Base-by-base conservation (phyloP, 2,329 filamentous ascomycete genomes). In the Cordyceps militaris region DNA sequence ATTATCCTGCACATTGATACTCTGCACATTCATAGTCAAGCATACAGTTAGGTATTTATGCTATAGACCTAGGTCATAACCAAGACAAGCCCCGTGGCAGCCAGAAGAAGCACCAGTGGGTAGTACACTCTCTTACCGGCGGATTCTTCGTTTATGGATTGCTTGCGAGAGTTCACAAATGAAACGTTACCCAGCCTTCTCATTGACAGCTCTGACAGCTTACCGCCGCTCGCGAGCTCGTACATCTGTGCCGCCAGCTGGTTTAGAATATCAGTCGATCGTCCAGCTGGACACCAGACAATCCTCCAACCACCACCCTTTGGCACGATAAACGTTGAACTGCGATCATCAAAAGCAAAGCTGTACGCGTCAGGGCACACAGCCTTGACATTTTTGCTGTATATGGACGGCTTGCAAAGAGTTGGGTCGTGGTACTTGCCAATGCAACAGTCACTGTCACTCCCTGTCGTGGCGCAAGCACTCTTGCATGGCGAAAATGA, bases 331-430 rank as follows among this genome's bases (percentile, higher is more conserved):
- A 86, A 86, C 0, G 83, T 86, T 16, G 79, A 82, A 30, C 74
- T 73, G 60, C 76, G 72, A 65, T 85, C 81, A 63, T 84, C 80
- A 69, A 82, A 83, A 52, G 87, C 85, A 69, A 82, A 95, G 66
- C 86, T 90, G 73, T 94, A 95, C 3, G 89, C 89, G 71, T 95
- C 90, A 1, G 90, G 89, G 67, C 90, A 95, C 13, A 93, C 79
- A 3, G 73, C 74, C 74, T 95, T 94, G 55, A 88, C 87, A 11
- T 77, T 76, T 59, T 76, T 81, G 63, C 85, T 85, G 73, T 92
- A 94, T 42, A 81, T 72, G 52, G 84, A 84, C 3, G 87, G 84
- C 59, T 78, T 75, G 74, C 89, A 94, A 50, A 77, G 76, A 24
- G 79, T 75, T 2, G 87, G 80, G 40, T 79, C 79, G 65, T 86